phyloP scores from a whole-genome alignment of 495 filamentous ascomycete species.

The Pyrenula massariospora region DNA sequence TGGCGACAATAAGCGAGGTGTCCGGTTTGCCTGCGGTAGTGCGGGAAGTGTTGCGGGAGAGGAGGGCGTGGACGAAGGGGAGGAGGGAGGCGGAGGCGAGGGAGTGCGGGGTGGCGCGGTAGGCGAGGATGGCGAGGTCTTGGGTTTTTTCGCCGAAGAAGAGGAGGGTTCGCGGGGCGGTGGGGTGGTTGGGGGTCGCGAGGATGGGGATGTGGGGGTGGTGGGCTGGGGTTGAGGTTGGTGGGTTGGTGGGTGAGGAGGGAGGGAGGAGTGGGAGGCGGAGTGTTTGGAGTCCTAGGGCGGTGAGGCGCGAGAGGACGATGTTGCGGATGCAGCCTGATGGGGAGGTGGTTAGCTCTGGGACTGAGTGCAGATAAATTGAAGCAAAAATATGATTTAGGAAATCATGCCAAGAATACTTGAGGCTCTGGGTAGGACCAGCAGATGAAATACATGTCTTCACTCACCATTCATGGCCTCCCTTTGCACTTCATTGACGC shows the following conservation, averaged over 20 bases:
- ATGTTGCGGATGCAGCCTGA: conserved; percentile 46
- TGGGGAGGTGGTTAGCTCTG: neutral
- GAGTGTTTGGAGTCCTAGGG: conserved; percentile 40
- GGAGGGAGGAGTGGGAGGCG: conserved; percentile 40
- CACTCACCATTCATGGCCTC: conserved; percentile 31
- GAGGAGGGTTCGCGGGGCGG: conserved; percentile 56
- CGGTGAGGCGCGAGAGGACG: conserved; percentile 46
- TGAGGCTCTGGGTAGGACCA: neutral
- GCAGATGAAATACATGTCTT: too few species aligned
- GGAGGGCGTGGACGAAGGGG: conserved; percentile 42
- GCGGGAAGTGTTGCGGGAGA: conserved; percentile 10
- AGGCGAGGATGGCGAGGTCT: conserved; percentile 64
- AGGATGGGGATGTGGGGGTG: conserved; percentile 59
- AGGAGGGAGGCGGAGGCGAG: conserved; percentile 57
- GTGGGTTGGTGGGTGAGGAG: conserved; percentile 4
- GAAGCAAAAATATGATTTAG: too few species aligned
- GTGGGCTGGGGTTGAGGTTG: conserved; percentile 15
- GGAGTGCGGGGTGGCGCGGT: conserved; percentile 47
- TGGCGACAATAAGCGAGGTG: conserved; percentile 52
- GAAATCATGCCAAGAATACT: neutral
- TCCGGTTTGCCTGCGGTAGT: neutral
- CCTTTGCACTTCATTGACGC: conserved; percentile 57
- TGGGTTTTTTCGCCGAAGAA: conserved; percentile 59
- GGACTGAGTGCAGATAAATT: too few species aligned
- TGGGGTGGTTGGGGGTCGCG: conserved; percentile 39